Evolutionary conservation across 2,329 filamentous ascomycete genomes (phyloP).

Genomic region (Arachnomyces sp.): DNA sequence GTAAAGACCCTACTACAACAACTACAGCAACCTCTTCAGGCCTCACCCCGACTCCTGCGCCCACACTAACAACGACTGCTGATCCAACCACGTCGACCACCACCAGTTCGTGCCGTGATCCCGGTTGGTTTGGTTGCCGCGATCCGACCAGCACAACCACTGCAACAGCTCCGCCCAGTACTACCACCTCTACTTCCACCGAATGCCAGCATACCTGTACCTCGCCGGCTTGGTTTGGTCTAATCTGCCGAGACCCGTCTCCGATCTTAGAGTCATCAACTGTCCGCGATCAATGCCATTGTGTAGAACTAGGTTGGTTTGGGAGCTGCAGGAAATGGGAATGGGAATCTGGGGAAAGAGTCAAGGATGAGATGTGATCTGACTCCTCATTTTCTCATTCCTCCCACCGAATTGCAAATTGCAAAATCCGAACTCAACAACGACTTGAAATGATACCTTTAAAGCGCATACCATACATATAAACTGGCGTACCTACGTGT

Average conservation of each 20-base stretch:
- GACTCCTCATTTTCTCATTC: too few relatives aligned
- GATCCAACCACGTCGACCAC: conserved; percentile 17
- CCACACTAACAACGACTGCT: conserved; percentile 19
- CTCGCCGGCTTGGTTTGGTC: conserved; percentile 18
- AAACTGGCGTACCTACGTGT: too few relatives aligned
- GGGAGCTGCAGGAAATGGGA: conserved; percentile 37
- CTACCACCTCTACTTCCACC: conserved; percentile 15
- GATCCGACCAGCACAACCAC: conserved; percentile 26
- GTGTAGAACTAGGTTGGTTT: conserved; percentile 35
- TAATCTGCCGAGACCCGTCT: conserved; percentile 18
- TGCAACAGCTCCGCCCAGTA: conserved; percentile 12
- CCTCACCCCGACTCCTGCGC: conserved; percentile 11
- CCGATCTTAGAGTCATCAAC: conserved; percentile 15
- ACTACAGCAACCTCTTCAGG: conserved; percentile 23
- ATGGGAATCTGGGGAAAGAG: too few relatives aligned
- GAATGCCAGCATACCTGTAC: conserved; percentile 20
- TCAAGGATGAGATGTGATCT: too few relatives aligned
- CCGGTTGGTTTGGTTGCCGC: conserved; percentile 34
- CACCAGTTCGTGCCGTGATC: conserved; percentile 28
- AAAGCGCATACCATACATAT: too few relatives aligned
- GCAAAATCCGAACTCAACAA: too few relatives aligned
- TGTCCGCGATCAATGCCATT: conserved; percentile 22
- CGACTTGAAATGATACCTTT: too few relatives aligned
- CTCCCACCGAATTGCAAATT: too few relatives aligned
- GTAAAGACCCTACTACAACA: conserved; percentile 28